Evolutionary conservation across 2,329 filamentous ascomycete species (phyloP), one percentile per base, ranked within the genome.

Genomic region (Hysterium pulicare): DNA sequence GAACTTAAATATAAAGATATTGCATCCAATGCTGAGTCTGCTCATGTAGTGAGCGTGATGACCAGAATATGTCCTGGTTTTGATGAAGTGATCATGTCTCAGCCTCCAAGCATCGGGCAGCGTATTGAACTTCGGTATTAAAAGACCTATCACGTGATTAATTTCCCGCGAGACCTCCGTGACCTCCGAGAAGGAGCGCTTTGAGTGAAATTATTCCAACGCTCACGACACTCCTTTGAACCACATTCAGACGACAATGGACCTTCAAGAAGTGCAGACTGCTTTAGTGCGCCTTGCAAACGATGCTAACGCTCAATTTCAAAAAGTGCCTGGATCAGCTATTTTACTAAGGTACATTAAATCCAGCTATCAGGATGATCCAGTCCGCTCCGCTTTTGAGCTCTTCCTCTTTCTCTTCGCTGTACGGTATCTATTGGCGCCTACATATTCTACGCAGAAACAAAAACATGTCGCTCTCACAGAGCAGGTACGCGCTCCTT

Each of bases 361-460:
- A 68, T 95, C 90, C 44, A 95, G 90, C 66, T 97, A 98, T 73
- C 93, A 98, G 72, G 86, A 98, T 64, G 93, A 98, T 59, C 93
- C 93, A 8, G 82, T 97, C 43, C 86, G 94, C 41, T 95, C 89
- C 40, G 89, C 88, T 30, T 88, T 98, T 54, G 93, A 98, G 71
- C 75, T 98, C 38, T 83, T 97, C 53, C 77, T 98, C 46, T 87
- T 98, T 55, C 81, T 98, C 41, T 98, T 98, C 72, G 94, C 94
- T 50, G 86, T 98, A 44, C 83, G 90, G 50, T 98, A 98, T 68
- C 76, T 98, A 41, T 76, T 97, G 48, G 86, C 90, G 48, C 90
- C 91, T 0, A 90, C 88, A 40, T 98, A 98, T 71, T 89, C 88
- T 51, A 96, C 90, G 13, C 82, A 87, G 62, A 91, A 90, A 66